Base-by-base conservation (phyloP, 305 asterid genomes). In the Fraxinus floribunda region DNA sequence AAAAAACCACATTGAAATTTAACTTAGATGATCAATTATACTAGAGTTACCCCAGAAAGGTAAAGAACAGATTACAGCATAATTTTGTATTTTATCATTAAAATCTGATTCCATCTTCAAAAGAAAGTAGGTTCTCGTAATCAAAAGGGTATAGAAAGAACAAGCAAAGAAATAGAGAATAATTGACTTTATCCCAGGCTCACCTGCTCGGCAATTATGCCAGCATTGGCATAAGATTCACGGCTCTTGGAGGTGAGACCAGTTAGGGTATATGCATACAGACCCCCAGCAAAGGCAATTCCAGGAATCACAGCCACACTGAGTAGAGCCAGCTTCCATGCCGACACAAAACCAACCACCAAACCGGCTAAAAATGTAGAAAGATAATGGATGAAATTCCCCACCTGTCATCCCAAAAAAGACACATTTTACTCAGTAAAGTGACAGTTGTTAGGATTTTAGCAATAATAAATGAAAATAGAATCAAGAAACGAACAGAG, bases 221-320 rank as follows among this genome's bases (percentile, higher is more conserved):
- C 97, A 39, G 99, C 99, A 90, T 82, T 97, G 39, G 99, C 98
- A 88, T 97, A 97, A 3, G 99, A 97, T 85, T 94, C 97, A 0
- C 98, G 96, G 32, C 98, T 95, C 88, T 97, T 97, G 80, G 99
- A 97, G 2, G 99, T 95, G 78, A 97, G 93, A 62, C 99, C 98
- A 0, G 98, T 95, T 84, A 97, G 95, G 1, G 99, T 97, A 82
- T 95, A 94, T 0, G 98, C 98, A 39, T 97, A 97, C 29, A 97
- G 88, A 72, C 97, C 99, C 7, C 99, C 99, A 4, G 99, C 98
- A 84, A 97, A 97, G 30, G 98, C 99, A 32, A 97, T 97, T 10
- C 98, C 99, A 0, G 98, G 99, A 83, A 97, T 97, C 78, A 97
- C 97, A 6, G 99, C 99, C 88, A 97, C 97, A 79, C 99, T 97